These are phyloP conservation scores for Lecanicillium sp. DNA, from an alignment of 2,329 filamentous ascomycete genomes.

Conservation along the genomic window DNA sequence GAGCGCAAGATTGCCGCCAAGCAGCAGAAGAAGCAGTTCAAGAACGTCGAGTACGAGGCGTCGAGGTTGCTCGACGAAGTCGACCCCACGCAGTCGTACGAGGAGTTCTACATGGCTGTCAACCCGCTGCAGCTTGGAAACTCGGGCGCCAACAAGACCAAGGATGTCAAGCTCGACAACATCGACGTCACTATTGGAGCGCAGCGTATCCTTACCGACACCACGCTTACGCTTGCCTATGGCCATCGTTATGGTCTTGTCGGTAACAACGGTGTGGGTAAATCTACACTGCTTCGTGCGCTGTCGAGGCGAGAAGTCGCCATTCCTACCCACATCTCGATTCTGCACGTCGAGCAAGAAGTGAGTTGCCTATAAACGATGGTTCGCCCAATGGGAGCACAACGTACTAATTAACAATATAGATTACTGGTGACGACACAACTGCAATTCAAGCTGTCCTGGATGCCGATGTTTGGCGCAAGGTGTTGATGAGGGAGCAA, in stretches of 20 bases:
- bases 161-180: conserved; percentile 96
- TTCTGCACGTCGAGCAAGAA: conserved; percentile 98
- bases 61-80: conserved; percentile 80
- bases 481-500: conserved; percentile 86
- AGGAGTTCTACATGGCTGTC: conserved; percentile 99
- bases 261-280: conserved; percentile 98
- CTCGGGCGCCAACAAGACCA: conserved; percentile 74
- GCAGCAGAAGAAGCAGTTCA: conserved; percentile 97
- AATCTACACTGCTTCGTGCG: conserved; percentile 88
- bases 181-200: conserved; percentile 92
- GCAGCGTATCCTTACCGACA: conserved; percentile 82
- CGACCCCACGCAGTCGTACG: conserved; percentile 82
- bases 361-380: conserved; percentile 36
- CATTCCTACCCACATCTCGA: conserved; percentile 95
- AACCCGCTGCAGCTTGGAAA: conserved; percentile 86
- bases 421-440: conserved; percentile 94
- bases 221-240: conserved; percentile 81
- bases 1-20: conserved; percentile 96
- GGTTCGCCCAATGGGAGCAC: background rate
- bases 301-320: conserved; percentile 87
- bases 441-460: conserved; percentile 89
- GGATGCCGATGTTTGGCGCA: conserved; percentile 97
- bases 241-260: conserved; percentile 94
- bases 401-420: conserved; percentile 10
- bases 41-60: conserved; percentile 96